phyloP scores from a whole-genome alignment of 768 basidiomycete genomes.

The Leccinum olivaceopallidum region DNA sequence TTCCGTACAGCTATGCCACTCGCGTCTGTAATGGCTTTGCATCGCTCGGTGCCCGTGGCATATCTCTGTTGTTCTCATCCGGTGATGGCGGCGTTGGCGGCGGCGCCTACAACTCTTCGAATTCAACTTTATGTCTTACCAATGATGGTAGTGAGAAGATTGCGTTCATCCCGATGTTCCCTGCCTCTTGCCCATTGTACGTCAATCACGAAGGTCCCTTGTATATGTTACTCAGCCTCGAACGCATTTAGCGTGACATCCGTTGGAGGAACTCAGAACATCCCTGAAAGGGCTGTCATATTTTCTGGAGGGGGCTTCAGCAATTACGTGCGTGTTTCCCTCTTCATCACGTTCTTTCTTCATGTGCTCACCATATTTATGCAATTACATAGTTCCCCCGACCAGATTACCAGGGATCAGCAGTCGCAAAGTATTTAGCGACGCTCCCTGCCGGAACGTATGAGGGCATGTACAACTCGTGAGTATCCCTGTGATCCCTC shows the following conservation, averaged over 20 bases:
- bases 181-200: slow-evolving; percentile 59
- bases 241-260: slow-evolving; percentile 55
- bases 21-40: slow-evolving; percentile 63
- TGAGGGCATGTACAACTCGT: slow-evolving; percentile 62
- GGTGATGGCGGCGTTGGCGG: slow-evolving; percentile 75
- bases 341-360: slow-evolving; percentile 2
- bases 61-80: slow-evolving; percentile 63
- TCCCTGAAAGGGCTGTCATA: slow-evolving; percentile 59
- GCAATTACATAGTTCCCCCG: slow-evolving; percentile 43
- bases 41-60: slow-evolving; percentile 65
- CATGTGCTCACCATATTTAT: background rate
- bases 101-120: slow-evolving; percentile 46
- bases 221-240: background rate
- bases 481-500: slow-evolving; percentile 18
- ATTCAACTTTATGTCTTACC: slow-evolving; percentile 48
- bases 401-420: slow-evolving; percentile 52
- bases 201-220: background rate
- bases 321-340: slow-evolving; percentile 46
- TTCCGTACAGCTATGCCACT: slow-evolving; percentile 54
- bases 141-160: slow-evolving; percentile 60
- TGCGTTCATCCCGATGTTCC: slow-evolving; percentile 60
- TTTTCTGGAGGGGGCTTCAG: slow-evolving; percentile 81
- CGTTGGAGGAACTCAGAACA: slow-evolving; percentile 62
- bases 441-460: slow-evolving; percentile 33
- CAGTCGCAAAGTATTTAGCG: slow-evolving; percentile 46